A percentile compares a stretch with the other conserved stretches of the same genome.
phyloP scores from a whole-genome alignment of 768 basidiomycete genomes.

The Hypholoma fasciculare region DNA sequence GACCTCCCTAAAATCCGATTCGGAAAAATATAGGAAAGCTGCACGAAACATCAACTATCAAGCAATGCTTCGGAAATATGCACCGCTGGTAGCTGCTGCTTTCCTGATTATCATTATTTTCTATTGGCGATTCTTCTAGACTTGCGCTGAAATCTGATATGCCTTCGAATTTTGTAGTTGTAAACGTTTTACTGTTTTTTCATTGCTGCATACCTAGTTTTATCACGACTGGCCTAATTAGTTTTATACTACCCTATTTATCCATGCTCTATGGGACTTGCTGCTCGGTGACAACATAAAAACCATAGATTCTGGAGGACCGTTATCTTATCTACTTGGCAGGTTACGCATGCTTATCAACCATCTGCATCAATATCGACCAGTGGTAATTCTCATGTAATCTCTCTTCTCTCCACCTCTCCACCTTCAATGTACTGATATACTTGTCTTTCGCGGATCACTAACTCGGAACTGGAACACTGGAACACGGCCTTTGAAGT shows the following conservation, averaged over 20 bases:
- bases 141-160: conserved; percentile 8
- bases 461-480: too few species aligned
- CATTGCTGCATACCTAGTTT: conserved; percentile 4
- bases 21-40: conserved; percentile 95
- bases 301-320: neutral
- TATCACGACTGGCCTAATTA: neutral
- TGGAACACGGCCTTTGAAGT: too few species aligned
- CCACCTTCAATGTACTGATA: too few species aligned
- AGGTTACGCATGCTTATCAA: neutral
- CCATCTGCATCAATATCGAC: too few species aligned
- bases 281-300: too few species aligned
- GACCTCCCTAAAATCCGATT: conserved; percentile 91
- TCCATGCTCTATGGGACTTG: neutral
- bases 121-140: conserved; percentile 72
- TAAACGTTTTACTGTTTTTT: conserved; percentile 16
- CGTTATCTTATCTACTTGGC: conserved; percentile 20
- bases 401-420: too few species aligned
- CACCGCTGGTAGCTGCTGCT: conserved; percentile 82
- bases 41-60: conserved; percentile 93
- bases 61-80: conserved; percentile 94
- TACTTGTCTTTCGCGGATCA: too few species aligned
- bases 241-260: neutral
- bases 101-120: conserved; percentile 77
- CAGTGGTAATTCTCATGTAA: too few species aligned
- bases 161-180: conserved; percentile 16